Percentiles rank a stretch among this genome's conserved stretches.
Conservation (phyloP, 257 asterid species). For the Solanum phureja region DNA sequence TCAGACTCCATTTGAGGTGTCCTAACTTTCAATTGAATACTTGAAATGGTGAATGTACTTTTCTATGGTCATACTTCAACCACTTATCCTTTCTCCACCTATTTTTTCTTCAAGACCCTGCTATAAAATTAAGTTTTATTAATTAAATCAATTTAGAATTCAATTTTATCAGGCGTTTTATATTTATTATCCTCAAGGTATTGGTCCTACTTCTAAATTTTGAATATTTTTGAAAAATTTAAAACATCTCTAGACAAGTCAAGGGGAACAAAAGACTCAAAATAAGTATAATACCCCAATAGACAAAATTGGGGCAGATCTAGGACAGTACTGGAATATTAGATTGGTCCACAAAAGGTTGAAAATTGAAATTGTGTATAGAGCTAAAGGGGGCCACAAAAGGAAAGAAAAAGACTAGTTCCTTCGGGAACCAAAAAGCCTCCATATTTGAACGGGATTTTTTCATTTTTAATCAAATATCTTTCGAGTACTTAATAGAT, state of each 20-base stretch:
- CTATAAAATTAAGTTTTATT: neutral
- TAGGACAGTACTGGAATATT: neutral
- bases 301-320: neutral
- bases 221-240: neutral
- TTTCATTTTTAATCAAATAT: neutral
- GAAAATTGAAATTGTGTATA: neutral
- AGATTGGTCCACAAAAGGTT: neutral
- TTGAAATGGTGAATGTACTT: neutral
- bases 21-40: neutral
- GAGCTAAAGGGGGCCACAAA: neutral
- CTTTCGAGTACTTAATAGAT: accelerated
- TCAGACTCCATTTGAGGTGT: neutral
- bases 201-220: neutral
- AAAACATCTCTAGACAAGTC: neutral
- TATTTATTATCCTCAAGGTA: neutral
- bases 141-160: neutral
- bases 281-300: neutral
- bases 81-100: neutral
- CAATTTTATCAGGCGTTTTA: neutral
- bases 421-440: neutral
- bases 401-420: neutral
- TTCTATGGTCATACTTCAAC: neutral
- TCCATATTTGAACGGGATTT: neutral
- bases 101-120: neutral
- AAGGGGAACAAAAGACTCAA: neutral